Conservation (phyloP, 495 filamentous ascomycete genomes). For the Penicillium taxi region DNA sequence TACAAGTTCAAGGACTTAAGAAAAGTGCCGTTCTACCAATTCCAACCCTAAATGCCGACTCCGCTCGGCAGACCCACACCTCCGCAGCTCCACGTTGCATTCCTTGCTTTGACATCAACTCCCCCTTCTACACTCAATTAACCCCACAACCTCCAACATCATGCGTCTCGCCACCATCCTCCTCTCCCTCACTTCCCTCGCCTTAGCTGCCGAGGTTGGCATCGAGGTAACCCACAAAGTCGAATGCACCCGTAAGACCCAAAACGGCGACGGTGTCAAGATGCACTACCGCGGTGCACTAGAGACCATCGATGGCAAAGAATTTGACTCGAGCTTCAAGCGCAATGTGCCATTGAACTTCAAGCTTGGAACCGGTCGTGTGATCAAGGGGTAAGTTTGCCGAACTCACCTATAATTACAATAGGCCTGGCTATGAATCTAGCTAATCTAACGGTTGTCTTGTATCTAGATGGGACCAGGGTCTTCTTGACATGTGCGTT, state of each 20-base stretch:
- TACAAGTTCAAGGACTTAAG: too few species aligned
- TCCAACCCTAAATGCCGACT: neutral
- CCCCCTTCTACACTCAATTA: too few species aligned
- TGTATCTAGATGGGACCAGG: constrained; percentile 68
- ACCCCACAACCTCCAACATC: neutral
- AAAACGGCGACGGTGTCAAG: constrained; percentile 66
- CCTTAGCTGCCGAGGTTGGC: constrained; percentile 47
- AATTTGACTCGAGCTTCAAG: constrained; percentile 61
- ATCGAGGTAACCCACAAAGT: constrained; percentile 69
- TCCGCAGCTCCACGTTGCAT: constrained; percentile 8
- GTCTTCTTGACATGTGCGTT: constrained; percentile 89
- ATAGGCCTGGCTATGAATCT: neutral
- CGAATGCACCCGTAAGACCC: constrained; percentile 64
- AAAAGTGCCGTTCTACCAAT: too few species aligned
- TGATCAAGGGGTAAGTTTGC: constrained; percentile 68
- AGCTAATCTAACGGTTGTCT: constrained; percentile 6
- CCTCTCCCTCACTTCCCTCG: constrained; percentile 45
- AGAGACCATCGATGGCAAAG: constrained; percentile 34
- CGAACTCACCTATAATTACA: too few species aligned
- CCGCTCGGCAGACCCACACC: constrained; percentile 5
- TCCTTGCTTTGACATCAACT: neutral
- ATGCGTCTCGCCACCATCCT: constrained; percentile 38
- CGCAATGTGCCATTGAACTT: constrained; percentile 70
- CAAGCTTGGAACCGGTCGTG: constrained; percentile 65
- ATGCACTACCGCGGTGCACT: constrained; percentile 88